A percentile compares a stretch with the other conserved stretches of the same genome.
Evolutionary conservation across 2,329 filamentous ascomycete species (phyloP).

Genomic region (Tetracladium maxilliforme): DNA sequence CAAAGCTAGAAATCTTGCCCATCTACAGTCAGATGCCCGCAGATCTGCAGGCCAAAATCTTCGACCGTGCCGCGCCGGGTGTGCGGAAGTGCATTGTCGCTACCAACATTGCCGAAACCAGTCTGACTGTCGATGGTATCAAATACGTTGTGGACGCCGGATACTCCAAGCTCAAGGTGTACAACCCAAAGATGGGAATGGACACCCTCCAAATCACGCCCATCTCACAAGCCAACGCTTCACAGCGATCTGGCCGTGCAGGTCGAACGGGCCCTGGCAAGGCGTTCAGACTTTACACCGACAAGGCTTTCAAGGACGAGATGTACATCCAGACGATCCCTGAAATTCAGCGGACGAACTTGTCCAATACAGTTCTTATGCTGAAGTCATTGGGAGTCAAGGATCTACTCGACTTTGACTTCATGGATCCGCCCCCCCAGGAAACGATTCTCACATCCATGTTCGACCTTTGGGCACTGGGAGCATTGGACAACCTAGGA

Average conservation of each 20-base stretch:
- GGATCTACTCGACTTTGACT: conserved; percentile 91
- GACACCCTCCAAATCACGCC: conserved; percentile 96
- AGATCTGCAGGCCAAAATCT: conserved; percentile 94
- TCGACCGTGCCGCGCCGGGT: conserved; percentile 77
- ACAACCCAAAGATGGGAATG: conserved; percentile 99
- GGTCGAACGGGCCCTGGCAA: conserved; percentile 92
- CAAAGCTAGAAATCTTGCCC: conserved; percentile 84
- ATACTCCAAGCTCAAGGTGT: conserved; percentile 95
- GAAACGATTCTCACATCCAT: conserved; percentile 95
- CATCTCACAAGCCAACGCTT: conserved; percentile 91
- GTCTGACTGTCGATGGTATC: conserved; percentile 94
- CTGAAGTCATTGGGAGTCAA: conserved; percentile 91
- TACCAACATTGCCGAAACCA: conserved; percentile 97
- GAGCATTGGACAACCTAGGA: conserved; percentile 84
- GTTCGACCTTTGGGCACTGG: conserved; percentile 93
- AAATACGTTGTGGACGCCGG: conserved; percentile 98
- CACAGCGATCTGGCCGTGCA: conserved; percentile 83
- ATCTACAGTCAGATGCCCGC: conserved; percentile 99
- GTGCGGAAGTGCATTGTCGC: conserved; percentile 96
- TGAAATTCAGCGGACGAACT: conserved; percentile 91
- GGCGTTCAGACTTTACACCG: conserved; percentile 85
- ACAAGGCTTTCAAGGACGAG: conserved; percentile 89
- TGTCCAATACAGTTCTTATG: conserved; percentile 86
- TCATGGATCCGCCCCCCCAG: conserved; percentile 97
- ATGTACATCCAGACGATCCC: conserved; percentile 95